Conservation (phyloP, 805 yeast species). For the Zygotorulaspora danielsina region DNA sequence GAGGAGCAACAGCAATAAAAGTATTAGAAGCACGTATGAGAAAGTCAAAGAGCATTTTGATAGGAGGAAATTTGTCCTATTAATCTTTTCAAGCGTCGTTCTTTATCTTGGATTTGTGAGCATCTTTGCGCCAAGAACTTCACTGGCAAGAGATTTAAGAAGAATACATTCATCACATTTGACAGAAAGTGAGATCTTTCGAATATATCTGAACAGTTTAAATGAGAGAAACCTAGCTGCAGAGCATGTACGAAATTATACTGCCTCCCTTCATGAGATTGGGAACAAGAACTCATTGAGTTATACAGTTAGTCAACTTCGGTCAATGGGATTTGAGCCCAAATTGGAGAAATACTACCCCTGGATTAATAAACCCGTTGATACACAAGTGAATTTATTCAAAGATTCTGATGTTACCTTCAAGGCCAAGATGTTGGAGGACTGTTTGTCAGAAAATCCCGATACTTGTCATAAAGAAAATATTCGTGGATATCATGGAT, state of each 20-base stretch:
- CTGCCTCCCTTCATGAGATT: constrained; percentile 31
- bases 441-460: constrained; percentile 39
- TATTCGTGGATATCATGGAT: constrained; percentile 55
- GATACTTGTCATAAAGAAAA: constrained; percentile 39
- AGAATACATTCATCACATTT: constrained; percentile 63
- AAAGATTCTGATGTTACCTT: constrained; percentile 38
- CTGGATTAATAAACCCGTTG: constrained; percentile 50
- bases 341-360: constrained; percentile 52
- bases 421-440: constrained; percentile 51
- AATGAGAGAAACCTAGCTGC: constrained; percentile 35
- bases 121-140: constrained; percentile 78
- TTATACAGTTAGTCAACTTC: constrained; percentile 48
- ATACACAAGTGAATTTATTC: constrained; percentile 38
- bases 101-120: constrained; percentile 50
- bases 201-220: constrained; percentile 49
- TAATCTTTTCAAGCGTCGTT: constrained; percentile 24
- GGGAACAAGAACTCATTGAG: constrained; percentile 46
- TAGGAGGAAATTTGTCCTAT: constrained; percentile 27
- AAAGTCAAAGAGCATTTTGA: constrained; percentile 31
- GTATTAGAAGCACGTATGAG: constrained; percentile 29
- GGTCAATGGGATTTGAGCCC: constrained; percentile 49
- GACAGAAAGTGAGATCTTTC: constrained; percentile 64
- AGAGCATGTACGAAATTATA: constrained; percentile 26
- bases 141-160: constrained; percentile 74
- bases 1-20: constrained; percentile 31